phyloP scores from a whole-genome alignment of 345 rosid genomes.

The Microthlaspi erraticum region DNA sequence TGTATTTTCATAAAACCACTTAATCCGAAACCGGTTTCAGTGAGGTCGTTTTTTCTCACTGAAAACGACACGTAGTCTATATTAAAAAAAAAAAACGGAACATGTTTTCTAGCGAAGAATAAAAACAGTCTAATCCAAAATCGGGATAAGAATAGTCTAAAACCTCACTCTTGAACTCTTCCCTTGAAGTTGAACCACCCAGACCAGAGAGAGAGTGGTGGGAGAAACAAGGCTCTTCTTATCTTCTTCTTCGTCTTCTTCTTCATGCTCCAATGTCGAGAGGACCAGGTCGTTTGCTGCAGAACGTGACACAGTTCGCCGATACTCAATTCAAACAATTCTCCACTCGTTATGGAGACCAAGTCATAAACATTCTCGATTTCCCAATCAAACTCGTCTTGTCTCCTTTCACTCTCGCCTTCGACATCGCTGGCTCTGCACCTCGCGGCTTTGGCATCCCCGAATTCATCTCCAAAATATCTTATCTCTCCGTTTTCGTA shows the following conservation, averaged over 20 bases:
- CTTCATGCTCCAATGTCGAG: constrained; percentile 54
- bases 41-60: constrained; percentile 1
- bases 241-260: constrained; percentile 28
- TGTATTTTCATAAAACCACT: no score
- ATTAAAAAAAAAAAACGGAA: no score
- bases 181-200: constrained; percentile 16
- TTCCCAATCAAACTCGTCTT: constrained; percentile 77
- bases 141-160: constrained; percentile 25
- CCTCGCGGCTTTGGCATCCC: constrained; percentile 93
- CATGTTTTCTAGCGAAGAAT: constrained; percentile 21
- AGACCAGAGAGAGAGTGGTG: constrained; percentile 21
- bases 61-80: constrained; percentile 9
- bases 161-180: not conserved
- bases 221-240: not conserved
- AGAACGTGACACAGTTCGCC: constrained; percentile 62
- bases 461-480: constrained; percentile 74
- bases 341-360: constrained; percentile 67
- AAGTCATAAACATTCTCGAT: constrained; percentile 68
- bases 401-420: constrained; percentile 88
- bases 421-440: constrained; percentile 88
- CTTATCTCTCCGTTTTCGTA: constrained; percentile 75
- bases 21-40: no score
- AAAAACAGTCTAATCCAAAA: not conserved
- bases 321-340: constrained; percentile 62
- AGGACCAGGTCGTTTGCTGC: constrained; percentile 61